Percentiles rank a stretch among this genome's conserved stretches.
Evolutionary conservation across 495 filamentous ascomycete species (phyloP).

Genomic region (Talaromyces wortmannii): DNA sequence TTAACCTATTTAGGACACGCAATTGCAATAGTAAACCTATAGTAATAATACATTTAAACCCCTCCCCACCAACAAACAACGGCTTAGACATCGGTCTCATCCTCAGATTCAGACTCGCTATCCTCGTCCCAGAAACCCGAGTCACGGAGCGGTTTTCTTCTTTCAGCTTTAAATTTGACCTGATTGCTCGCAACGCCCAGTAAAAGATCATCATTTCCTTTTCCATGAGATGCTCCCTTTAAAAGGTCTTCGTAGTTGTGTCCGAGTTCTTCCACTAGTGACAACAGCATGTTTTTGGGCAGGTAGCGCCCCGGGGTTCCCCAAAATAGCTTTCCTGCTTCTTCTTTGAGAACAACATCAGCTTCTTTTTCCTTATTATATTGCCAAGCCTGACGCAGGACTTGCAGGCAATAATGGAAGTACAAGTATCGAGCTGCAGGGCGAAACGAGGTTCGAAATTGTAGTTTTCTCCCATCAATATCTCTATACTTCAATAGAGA

Average conservation of each 20-base stretch:
- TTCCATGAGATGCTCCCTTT: conserved; percentile 2
- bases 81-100: no score
- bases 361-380: not conserved
- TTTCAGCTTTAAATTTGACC: no score
- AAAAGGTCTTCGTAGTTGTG: conserved; percentile 9
- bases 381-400: conserved; percentile 8
- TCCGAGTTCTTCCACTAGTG: conserved; percentile 15
- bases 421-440: conserved; percentile 16
- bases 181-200: no score
- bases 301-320: conserved; percentile 11
- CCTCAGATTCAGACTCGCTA: no score
- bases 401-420: conserved; percentile 14
- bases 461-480: conserved; percentile 8
- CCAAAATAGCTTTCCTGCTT: conserved; percentile 12
- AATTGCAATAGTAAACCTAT: no score
- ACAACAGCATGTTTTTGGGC: conserved; percentile 12
- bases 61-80: no score
- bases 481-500: conserved; percentile 4
- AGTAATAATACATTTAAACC: no score
- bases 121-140: no score
- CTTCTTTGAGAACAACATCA: not conserved
- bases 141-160: no score
- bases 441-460: conserved; percentile 8
- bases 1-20: no score
- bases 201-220: not conserved